Conservation (phyloP, 306 rosid genomes). For the Gillenia trifoliata region DNA sequence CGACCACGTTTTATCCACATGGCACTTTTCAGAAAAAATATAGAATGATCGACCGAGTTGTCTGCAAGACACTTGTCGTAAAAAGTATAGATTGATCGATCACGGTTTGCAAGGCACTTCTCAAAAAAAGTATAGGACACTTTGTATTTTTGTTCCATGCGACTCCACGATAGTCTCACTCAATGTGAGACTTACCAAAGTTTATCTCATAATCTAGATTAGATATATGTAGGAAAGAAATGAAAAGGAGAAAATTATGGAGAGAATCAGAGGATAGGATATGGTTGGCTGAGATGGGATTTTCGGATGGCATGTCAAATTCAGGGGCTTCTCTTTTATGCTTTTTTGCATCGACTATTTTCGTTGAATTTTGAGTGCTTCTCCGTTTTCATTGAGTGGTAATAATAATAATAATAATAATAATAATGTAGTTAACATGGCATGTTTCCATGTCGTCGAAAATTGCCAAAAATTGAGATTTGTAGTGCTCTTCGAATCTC, state of each 20-base stretch:
- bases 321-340: slow-evolving; percentile 1
- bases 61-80: not conserved
- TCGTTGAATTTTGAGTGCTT: slow-evolving; percentile 11
- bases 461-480: slow-evolving; percentile 23
- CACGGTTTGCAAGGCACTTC: not conserved
- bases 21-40: not conserved
- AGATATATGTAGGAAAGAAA: not conserved
- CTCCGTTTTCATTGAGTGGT: not conserved
- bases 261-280: slow-evolving; percentile 24
- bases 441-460: slow-evolving; percentile 26
- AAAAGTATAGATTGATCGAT: too few species aligned
- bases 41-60: too few species aligned
- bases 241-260: not conserved
- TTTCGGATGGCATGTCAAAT: slow-evolving; percentile 33
- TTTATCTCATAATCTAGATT: too few species aligned
- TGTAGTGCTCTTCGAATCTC: not conserved
- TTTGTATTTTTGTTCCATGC: not conserved
- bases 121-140: not conserved
- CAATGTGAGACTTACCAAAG: not conserved
- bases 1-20: not conserved
- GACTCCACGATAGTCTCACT: not conserved
- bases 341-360: not conserved
- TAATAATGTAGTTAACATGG: slow-evolving; percentile 39
- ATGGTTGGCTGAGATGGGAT: slow-evolving; percentile 30
- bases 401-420: too few species aligned